A percentile compares a stretch with the other conserved stretches of the same genome.
Conservation (phyloP, 164 flowering plant genomes). For the Vitis rotundifolia region DNA sequence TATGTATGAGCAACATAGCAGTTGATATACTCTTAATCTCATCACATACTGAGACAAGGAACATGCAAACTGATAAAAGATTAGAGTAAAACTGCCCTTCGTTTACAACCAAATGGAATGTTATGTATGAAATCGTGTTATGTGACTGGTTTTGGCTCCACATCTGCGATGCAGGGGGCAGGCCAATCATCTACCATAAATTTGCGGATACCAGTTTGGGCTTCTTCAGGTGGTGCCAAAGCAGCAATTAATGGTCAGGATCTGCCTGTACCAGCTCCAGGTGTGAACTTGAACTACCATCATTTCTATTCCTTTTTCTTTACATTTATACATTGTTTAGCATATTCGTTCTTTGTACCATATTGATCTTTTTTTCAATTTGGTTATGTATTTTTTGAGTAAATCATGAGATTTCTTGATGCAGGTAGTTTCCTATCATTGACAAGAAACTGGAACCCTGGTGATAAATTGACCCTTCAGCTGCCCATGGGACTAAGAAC, state of each 20-base stretch:
- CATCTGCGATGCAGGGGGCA: constrained; percentile 28
- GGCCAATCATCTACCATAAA: constrained; percentile 50
- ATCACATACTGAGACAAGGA: too few relatives aligned
- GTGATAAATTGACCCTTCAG: constrained; percentile 54
- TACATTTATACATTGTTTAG: too few relatives aligned
- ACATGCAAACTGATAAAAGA: too few relatives aligned
- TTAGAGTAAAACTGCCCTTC: too few relatives aligned
- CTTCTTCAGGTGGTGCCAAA: constrained; percentile 44
- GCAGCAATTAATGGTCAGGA: constrained; percentile 46
- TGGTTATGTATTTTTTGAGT: not conserved
- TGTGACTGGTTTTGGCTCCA: too few relatives aligned
- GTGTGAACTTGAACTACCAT: constrained; percentile 28
- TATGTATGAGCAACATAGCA: too few relatives aligned
- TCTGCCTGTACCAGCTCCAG: constrained; percentile 56
- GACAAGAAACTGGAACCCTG: constrained; percentile 51
- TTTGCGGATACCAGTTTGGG: constrained; percentile 79
- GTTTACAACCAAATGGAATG: too few relatives aligned
- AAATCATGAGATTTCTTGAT: constrained; percentile 6
- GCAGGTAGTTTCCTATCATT: constrained; percentile 72
- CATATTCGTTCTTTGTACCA: too few relatives aligned
- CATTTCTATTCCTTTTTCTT: too few relatives aligned
- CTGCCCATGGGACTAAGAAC: constrained; percentile 65
- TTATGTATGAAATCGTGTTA: too few relatives aligned
- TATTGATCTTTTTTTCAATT: too few relatives aligned
- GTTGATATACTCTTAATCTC: too few relatives aligned